Evolutionary conservation across 2,329 filamentous ascomycete genomes (phyloP).

Genomic region (Fusarium dimerum): DNA sequence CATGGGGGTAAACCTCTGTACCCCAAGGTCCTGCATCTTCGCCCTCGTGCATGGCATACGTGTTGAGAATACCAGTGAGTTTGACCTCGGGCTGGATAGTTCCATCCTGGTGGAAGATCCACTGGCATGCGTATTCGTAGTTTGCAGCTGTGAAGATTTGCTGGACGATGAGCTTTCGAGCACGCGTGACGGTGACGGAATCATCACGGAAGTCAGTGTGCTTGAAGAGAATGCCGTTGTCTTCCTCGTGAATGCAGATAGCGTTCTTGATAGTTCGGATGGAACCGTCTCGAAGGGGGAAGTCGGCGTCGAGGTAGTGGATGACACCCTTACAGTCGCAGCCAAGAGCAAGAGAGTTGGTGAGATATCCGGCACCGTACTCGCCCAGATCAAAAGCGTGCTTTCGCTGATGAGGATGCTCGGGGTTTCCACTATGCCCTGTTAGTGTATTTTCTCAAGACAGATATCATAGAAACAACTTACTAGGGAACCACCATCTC

Average conservation of each 20-base stretch:
- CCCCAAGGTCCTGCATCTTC: conserved; percentile 88
- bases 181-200: conserved; percentile 81
- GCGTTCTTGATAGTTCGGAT: conserved; percentile 86
- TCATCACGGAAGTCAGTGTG: conserved; percentile 93
- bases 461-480: conserved; percentile 16
- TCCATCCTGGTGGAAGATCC: conserved; percentile 84
- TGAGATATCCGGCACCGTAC: conserved; percentile 82
- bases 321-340: conserved; percentile 90
- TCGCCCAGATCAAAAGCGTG: conserved; percentile 81
- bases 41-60: conserved; percentile 76
- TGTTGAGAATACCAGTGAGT: conserved; percentile 90
- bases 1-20: conserved; percentile 78
- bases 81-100: conserved; percentile 91
- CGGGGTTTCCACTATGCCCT: conserved; percentile 63
- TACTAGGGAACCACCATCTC: conserved; percentile 92
- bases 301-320: conserved; percentile 86
- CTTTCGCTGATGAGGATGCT: conserved; percentile 78
- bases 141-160: conserved; percentile 96
- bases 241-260: conserved; percentile 94
- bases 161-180: conserved; percentile 81
- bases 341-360: conserved; percentile 73
- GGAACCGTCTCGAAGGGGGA: conserved; percentile 76
- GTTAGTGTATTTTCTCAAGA: conserved; percentile 9
- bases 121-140: conserved; percentile 80
- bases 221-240: conserved; percentile 89